phyloP scores from a whole-genome alignment of 768 basidiomycete species.

The Lactarius sanguifluus region DNA sequence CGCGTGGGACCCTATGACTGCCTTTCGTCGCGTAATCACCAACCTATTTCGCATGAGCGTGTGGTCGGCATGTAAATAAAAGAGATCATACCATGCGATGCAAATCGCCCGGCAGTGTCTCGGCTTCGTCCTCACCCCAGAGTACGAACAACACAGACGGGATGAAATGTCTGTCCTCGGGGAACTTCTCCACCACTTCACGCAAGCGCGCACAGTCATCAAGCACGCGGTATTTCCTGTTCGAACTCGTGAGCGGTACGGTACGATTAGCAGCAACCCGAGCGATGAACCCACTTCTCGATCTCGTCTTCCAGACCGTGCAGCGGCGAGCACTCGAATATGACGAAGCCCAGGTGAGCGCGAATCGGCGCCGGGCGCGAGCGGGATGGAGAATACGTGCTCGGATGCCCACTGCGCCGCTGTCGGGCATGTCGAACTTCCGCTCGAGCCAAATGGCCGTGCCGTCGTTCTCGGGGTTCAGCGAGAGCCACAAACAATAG shows the following conservation, averaged over 20 bases:
- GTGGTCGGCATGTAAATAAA: neutral
- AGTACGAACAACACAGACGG: constrained; percentile 61
- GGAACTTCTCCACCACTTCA: constrained; percentile 57
- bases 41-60: constrained; percentile 40
- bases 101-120: constrained; percentile 48
- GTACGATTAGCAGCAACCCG: too few relatives aligned
- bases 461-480: constrained; percentile 68
- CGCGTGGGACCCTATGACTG: constrained; percentile 41
- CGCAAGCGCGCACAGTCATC: constrained; percentile 73
- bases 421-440: constrained; percentile 69
- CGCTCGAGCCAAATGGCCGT: constrained; percentile 80
- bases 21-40: constrained; percentile 48
- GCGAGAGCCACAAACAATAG: constrained; percentile 74
- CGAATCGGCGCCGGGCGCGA: constrained; percentile 34
- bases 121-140: constrained; percentile 53
- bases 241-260: constrained; percentile 1
- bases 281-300: constrained; percentile 49
- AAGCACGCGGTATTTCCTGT: constrained; percentile 66
- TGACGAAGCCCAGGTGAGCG: constrained; percentile 60
- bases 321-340: constrained; percentile 75
- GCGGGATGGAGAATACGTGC: constrained; percentile 59
- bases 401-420: constrained; percentile 64
- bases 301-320: constrained; percentile 62
- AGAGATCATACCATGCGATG: constrained; percentile 53
- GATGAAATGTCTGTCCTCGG: constrained; percentile 54